phyloP scores from a whole-genome alignment of 768 basidiomycete genomes.

The Hygrocybe coccinea region DNA sequence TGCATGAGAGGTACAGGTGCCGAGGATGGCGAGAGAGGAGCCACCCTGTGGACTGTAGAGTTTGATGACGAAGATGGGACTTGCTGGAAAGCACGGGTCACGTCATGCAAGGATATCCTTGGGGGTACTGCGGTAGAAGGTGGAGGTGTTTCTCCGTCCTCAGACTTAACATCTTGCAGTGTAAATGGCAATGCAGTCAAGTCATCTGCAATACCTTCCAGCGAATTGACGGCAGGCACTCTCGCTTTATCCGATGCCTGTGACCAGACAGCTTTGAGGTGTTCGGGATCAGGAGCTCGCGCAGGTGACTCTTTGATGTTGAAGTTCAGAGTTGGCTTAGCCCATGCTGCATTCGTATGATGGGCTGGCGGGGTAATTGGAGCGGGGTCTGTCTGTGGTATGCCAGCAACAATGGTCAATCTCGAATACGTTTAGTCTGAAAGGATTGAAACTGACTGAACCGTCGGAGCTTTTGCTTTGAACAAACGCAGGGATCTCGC shows the following conservation, averaged over 20 bases:
- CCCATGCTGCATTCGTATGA: conserved; percentile 41
- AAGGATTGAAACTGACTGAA: conserved; percentile 34
- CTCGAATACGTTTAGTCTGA: not conserved
- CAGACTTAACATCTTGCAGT: conserved; percentile 80
- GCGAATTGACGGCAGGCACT: conserved; percentile 65
- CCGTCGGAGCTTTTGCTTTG: conserved; percentile 47
- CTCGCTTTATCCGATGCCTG: conserved; percentile 69
- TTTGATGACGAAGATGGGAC: conserved; percentile 62
- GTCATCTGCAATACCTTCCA: conserved; percentile 82
- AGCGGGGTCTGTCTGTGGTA: conserved; percentile 39
- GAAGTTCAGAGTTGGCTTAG: conserved; percentile 50
- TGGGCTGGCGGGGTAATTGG: conserved; percentile 45
- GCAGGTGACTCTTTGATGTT: conserved; percentile 64
- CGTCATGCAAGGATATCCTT: conserved; percentile 76
- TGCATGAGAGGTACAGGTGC: conserved; percentile 43
- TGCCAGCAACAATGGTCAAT: not conserved
- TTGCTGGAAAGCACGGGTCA: conserved; percentile 82
- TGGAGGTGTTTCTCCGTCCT: conserved; percentile 78
- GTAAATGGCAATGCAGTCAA: conserved; percentile 74
- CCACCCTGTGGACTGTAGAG: conserved; percentile 40
- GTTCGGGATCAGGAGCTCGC: conserved; percentile 74
- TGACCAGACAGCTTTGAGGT: conserved; percentile 81
- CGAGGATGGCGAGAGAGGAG: conserved; percentile 49
- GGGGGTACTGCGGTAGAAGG: conserved; percentile 55
- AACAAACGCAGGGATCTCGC: conserved; percentile 24